Evolutionary conservation across 352 stramenopile genomes (phyloP).

Genomic region (Pythium sp.): DNA sequence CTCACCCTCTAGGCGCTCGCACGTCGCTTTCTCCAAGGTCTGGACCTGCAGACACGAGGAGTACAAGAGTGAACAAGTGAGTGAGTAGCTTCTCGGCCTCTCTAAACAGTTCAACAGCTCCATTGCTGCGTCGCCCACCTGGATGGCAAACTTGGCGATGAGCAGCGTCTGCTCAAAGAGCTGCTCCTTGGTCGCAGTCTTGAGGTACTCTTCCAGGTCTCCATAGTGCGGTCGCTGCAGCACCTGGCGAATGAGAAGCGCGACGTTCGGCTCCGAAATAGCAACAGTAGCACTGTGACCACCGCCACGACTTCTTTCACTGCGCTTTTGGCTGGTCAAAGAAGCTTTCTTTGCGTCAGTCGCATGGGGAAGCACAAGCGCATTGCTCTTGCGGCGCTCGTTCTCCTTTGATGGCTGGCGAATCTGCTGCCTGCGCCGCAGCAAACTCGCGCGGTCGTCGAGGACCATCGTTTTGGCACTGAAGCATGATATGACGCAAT

Average conservation of each 20-base stretch:
- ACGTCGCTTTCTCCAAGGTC: constrained; percentile 17
- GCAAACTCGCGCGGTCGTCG: constrained; percentile 38
- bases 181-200: constrained; percentile 35
- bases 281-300: neutral
- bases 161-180: constrained; percentile 46
- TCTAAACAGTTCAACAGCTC: neutral
- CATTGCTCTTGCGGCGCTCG: constrained; percentile 17
- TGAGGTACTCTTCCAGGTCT: constrained; percentile 35
- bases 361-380: neutral
- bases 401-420: constrained; percentile 16
- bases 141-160: constrained; percentile 39
- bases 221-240: constrained; percentile 43
- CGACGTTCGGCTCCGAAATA: constrained; percentile 22
- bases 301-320: neutral
- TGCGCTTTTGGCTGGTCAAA: neutral
- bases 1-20: constrained; percentile 21
- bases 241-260: constrained; percentile 48
- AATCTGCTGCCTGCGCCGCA: constrained; percentile 34
- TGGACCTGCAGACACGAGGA: constrained; percentile 21
- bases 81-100: neutral
- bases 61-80: neutral
- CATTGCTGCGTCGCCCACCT: constrained; percentile 21
- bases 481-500: no score
- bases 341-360: neutral
- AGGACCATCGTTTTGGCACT: neutral